Base-by-base conservation (phyloP, 192 early-diverging fungal species). In the Dissophora ornata region DNA sequence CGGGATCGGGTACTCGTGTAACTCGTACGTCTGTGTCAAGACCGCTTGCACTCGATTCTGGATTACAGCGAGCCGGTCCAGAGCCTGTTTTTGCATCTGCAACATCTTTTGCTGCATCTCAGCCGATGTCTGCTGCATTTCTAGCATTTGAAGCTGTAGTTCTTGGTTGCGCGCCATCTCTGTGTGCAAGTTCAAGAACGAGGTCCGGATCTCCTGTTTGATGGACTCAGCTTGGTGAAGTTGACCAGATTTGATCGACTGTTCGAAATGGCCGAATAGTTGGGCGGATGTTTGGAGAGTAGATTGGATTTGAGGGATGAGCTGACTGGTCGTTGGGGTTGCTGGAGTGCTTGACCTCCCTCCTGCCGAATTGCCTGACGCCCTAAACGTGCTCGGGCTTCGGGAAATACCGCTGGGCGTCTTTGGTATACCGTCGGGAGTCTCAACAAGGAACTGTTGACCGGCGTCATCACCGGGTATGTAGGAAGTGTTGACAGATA, bases 151-250 rank as follows among this genome's bases (percentile, higher is more conserved):
- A 7, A 44, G 33, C 18, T 62, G 55, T 7, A 63, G 29, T 2
- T 57, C 69, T n/a, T 51, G 32, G 46, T 71, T 71, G 33, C 45
- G 52, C 21, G 55, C 28, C 32, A 63, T 57, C 26, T 71, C 69
- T 18, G 44, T 22, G 19, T 57, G 33, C 21, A 68, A 19, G 6
- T 51, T 46, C 13, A 19, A 22, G 34, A 71, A 62, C 2, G 60
- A 28, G 26, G 36, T 26, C 36, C 54, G 32, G 54, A 63, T 71
- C 33, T 63, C 61, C 19, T 57, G 34, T 29, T 57, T 62, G 54
- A 71, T 71, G 7, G 61, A 49, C 11, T 64, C 69, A 13, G 69
- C 59, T 19, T 71, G 59, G 1, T 33, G 40, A 19, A 71, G 19
- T 13, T 71, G 54, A 9, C 69, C 69, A 5, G 42, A 25, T 25